Evolutionary conservation across 495 filamentous ascomycete genomes (phyloP), one percentile per base, ranked within the genome.

Genomic region (Penicillium soppii): DNA sequence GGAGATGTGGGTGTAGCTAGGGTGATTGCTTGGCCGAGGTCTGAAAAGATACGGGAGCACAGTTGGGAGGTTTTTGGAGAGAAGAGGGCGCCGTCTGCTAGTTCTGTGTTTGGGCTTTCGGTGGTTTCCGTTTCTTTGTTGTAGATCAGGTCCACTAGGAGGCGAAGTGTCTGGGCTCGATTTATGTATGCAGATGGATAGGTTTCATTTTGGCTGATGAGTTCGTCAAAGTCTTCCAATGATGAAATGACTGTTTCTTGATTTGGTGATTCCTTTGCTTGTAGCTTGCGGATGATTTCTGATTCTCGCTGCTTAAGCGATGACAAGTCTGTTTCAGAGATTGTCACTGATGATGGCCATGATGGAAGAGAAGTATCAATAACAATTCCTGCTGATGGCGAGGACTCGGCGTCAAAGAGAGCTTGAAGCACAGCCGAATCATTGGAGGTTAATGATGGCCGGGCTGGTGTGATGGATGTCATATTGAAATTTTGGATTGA

Each of bases 121-220:
- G 13, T 33, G 25, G 4, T 23, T 20, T n/a, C 8, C 16, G 44
- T 22, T 15, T 19, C 56, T 15, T 54, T 39, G 22, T 50, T 56
- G 43, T 50, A 23, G 10, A 46, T 37, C 5, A 54, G 13, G 17
- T 73, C 63, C 15, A 68, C 59, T 1, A 75, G 65, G 48, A 88
- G 70, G 5, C 90, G 77, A 0, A 82, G 56, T 12, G 83, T 79
- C 55, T 94, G 90, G 4, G 88, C 90, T 36, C 88, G 78, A 63
- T 96, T 95, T 53, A 86, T 87, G 53, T 83, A 81, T 0, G 82
- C 87, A 38, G 84, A 84, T 2, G 90, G 88, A 58, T 94, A 95
- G 6, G 68, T 69, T 2, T 87, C 89, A 42, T 85, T 59, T 15
- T 78, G 57, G 3, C 54, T 52, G 27, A 91, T 77, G 1, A 95